Base-by-base conservation (phyloP, 441 rosid genomes). In the Capsella rubella region DNA sequence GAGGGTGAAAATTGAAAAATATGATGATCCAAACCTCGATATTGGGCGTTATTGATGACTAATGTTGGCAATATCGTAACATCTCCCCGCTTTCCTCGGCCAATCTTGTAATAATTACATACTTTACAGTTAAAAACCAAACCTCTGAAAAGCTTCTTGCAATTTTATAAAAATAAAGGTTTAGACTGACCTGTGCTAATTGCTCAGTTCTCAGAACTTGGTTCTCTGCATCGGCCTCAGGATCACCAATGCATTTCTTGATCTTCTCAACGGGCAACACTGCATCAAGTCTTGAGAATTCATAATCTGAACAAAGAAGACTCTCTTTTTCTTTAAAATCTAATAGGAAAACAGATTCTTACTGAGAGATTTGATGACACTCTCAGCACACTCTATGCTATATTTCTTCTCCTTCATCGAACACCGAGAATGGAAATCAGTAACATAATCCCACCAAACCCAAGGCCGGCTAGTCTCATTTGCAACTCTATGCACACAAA, bases 361-460 rank as follows among this genome's bases (percentile, higher is more conserved):
- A 91, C 98, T 90, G 14, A 91, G 92, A 21, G 98, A 84, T 66
- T 73, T 84, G 74, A 91, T 84, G 69, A 94, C 96, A 51, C 82
- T 83, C 77, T 90, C 89, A 18, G 96, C 96, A 52, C 98, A 91
- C 7, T 90, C 90, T 75, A 86, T 82, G 90, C 90, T 91, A 29
- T 84, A 94, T 43, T 77, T 86, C 71, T 94, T 94, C 74, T 87
- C 87, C 84, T 90, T 87, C 98, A 94, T 94, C n/a, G 97, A 91
- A 67, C 98, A 94, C 27, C 96, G 84, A 79, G 91, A 79, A 57
- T 94, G 96, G 63, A 91, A 94, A 81, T 94, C 98, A 0, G 95
- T 94, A 7, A 90, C 98, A 25, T 84, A 94, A 37, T 94, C 96
- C 97, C 98, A 94, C 98, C 97, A 94, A 75, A 89, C 86, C 98